Evolutionary conservation across 768 basidiomycete genomes (phyloP), one percentile per base, ranked within the genome.

Genomic region (Wakefieldia striispora): DNA sequence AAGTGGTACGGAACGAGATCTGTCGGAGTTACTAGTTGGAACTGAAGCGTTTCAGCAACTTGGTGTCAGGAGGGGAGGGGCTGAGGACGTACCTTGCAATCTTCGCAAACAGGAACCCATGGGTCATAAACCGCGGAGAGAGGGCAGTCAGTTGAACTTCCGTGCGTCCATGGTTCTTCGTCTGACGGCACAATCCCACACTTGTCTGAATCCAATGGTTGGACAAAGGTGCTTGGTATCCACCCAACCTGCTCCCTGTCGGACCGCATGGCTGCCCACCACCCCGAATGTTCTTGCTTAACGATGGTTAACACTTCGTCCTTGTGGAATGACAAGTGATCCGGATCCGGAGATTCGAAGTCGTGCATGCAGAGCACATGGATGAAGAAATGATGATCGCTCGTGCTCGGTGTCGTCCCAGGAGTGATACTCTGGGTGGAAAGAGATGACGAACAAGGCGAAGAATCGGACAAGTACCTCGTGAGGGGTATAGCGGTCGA

Each of bases 241-340:
- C 89, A 91, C 40, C 88, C 86, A 27, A 87, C 74, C 29, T 67
- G 63, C 42, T 75, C 70, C 12, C 76, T 77, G 33, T 73, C 73
- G 11, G 68, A 67, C 20, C 80, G 73, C 68, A 86, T 77, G 17
- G 88, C 89, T 17, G 85, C 88, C 86, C 88, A 91, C 88, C 88
- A 91, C 10, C 89, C 88, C 2, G 82, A 79, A 12, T 77, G 74
- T 64, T 89, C 86, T 64, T 79, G 75, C 65, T 81, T 82, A 39
- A 91, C 72, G 44, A 91, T 71, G 20, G 80, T 77, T 24, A 91
- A 67, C 19, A 89, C 77, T 54, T 90, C 88, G 53, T 81, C 79
- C 68, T 79, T 78, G 35, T 67, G 67, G 65, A 91, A 88, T 4
- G 78, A 69, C 16, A 90, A 73, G 48, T 83, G 81, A 57, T 76